A percentile compares a stretch with the other conserved stretches of the same genome.
phyloP scores from a whole-genome alignment of 306 rosid species.

The Mimosa bimucronata region DNA sequence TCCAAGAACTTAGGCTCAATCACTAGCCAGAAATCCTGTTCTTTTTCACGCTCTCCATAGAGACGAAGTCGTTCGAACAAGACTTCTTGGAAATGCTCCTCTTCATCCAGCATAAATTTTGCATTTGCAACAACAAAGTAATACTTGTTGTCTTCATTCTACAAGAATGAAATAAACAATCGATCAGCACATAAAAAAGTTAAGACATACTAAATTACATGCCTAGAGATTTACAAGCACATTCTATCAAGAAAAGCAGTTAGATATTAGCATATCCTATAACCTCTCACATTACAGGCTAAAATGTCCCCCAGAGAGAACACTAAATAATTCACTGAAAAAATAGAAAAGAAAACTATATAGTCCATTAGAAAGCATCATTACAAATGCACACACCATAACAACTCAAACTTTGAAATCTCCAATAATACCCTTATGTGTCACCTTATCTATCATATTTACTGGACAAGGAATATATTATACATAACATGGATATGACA shows the following conservation, averaged over 20 bases:
- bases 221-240: conserved; percentile 2
- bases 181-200: conserved; percentile 4
- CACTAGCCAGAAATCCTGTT: conserved; percentile 96
- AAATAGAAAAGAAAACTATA: neutral
- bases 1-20: conserved; percentile 96
- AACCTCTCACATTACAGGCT: neutral
- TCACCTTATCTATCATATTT: neutral
- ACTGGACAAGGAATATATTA: neutral
- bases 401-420: neutral
- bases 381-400: neutral
- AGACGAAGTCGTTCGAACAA: conserved; percentile 72
- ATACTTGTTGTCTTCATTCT: conserved; percentile 64
- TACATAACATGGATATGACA: neutral
- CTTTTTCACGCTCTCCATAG: conserved; percentile 67
- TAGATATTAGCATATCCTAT: conserved; percentile 1
- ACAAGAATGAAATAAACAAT: conserved; percentile 12
- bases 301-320: neutral
- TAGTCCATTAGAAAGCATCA: neutral
- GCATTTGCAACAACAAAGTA: conserved; percentile 91
- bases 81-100: conserved; percentile 92
- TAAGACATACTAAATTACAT: neutral
- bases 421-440: neutral
- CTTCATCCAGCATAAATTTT: conserved; percentile 96
- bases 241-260: neutral
- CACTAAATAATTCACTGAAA: neutral